phyloP scores from a whole-genome alignment of 768 basidiomycete genomes.

The Lactarius akahatsu region DNA sequence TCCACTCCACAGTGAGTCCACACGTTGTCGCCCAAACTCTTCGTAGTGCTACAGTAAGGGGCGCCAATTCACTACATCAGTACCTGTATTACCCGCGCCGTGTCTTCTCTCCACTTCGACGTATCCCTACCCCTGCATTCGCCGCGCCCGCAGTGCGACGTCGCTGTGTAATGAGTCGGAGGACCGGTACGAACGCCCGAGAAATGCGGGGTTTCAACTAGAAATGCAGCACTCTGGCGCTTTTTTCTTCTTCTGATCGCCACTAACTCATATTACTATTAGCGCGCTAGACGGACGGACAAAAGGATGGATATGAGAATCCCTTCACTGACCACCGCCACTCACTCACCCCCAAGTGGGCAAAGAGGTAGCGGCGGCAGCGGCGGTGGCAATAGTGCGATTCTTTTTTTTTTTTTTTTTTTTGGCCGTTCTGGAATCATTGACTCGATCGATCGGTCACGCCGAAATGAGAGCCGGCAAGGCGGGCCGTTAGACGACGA shows the following conservation, averaged over 20 bases:
- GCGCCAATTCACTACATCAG: not conserved
- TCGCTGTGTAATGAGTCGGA: not conserved
- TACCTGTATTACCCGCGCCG: not conserved
- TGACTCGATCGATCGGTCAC: conserved; percentile 12
- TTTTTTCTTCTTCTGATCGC: not conserved
- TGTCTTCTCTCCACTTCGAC: not conserved
- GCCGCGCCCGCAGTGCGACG: not conserved
- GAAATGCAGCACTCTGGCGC: not conserved
- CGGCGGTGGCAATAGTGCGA: not conserved
- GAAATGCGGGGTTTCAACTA: not conserved
- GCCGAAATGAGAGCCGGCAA: not conserved
- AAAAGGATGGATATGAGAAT: not conserved
- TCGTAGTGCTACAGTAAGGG: not conserved
- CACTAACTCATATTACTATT: not conserved
- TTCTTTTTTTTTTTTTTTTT: not conserved
- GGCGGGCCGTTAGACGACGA: not conserved
- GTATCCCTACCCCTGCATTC: not conserved
- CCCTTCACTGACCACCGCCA: not conserved
- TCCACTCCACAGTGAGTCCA: not conserved
- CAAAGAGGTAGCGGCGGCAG: not conserved
- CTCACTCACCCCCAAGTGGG: not conserved
- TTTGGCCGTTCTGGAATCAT: not conserved
- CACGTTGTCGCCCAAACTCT: not conserved
- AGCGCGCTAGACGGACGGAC: not conserved
- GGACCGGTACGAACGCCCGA: not conserved